Percentiles rank a stretch among this genome's conserved stretches.
These are phyloP conservation scores for Eimeria brunetti DNA, from an alignment of 169 alveolate genomes.

Conservation along the genomic window DNA sequence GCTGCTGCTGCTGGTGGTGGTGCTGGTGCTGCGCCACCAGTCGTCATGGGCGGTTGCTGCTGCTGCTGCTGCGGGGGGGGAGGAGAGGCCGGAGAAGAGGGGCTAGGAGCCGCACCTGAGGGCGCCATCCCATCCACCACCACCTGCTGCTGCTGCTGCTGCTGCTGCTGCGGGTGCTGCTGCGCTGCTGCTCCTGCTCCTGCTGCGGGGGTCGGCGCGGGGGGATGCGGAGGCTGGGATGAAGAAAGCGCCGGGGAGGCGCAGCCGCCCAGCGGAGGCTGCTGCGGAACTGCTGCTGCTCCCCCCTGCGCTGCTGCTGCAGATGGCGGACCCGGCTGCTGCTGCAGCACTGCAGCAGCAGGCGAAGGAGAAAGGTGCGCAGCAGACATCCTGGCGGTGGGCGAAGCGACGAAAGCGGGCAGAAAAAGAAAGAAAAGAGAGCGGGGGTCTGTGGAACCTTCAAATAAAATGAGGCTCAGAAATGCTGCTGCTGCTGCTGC, in stretches of 20 bases:
- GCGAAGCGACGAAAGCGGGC: neutral
- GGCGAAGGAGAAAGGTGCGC: neutral
- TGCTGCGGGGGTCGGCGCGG: neutral
- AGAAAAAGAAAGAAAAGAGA: neutral
- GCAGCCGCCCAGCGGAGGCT: neutral
- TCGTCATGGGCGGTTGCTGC: slow-evolving; percentile 88
- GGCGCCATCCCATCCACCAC: neutral
- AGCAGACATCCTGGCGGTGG: neutral
- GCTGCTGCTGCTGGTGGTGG: slow-evolving; percentile 33
- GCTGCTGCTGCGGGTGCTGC: neutral
- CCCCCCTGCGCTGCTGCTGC: neutral
- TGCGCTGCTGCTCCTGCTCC: no score
- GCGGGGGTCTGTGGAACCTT: no score
- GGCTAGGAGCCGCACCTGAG: neutral
- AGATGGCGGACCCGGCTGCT: neutral
- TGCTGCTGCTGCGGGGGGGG: neutral
- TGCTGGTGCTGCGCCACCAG: slow-evolving; percentile 18
- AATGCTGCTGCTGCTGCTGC: no score
- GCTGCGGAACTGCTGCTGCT: neutral
- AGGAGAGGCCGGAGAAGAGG: neutral
- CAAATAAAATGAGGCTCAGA: no score
- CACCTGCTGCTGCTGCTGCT: neutral
- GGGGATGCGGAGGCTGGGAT: neutral
- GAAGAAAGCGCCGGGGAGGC: neutral
- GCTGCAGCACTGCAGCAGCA: neutral